Base-by-base conservation (phyloP, 176 grass and related monocot genomes). In the Zizania latifolia region DNA sequence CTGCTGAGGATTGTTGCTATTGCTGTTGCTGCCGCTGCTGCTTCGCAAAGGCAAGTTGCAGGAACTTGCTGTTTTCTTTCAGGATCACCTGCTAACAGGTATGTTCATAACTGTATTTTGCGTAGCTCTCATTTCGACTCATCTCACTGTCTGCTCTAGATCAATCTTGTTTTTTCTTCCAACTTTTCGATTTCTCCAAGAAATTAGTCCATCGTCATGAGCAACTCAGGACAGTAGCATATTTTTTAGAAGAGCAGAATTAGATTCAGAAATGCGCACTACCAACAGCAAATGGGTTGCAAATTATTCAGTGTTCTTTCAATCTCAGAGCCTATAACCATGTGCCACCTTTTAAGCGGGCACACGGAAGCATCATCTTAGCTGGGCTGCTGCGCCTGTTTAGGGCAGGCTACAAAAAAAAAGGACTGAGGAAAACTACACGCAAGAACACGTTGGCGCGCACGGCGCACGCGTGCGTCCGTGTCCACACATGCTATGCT, bases 341-440 rank as follows among this genome's bases (percentile, higher is more conserved):
- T 82, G 59, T 48, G 74, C 32, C 33, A 16, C 74, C 74, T 72
- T 83, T 87, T 83, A 45, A n/a, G 63, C 10, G 35, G 41, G 77
- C 83, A 74, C 27, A 39, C 7, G 53, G 62, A 14, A 44, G 45
- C 60, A 58, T 77, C 45, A 71, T 72, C 72, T 50, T 67, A 54
- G 85, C 59, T 74, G 55, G 51, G 58, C 71, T 60, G 51, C 61
- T 74, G 40, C 40, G 2, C 40, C 40, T 8, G 12, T 53, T 17
- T 36, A 71, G 68, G 22, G 36, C 60, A 58, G 35, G 57, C 60
- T 54, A 34, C 61, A 83, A 40, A 35, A 54, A 74, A 68, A 83
- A 56, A 68, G 58, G 56, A 36, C 15, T 15, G 13, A 35, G 59
- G 13, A 33, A 64, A 78, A 73, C 39, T 33, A 53, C 61, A 78